Percentiles rank a stretch among this genome's conserved stretches.
phyloP scores from a whole-genome alignment of 2,329 filamentous ascomycete genomes.

The Cladosporium phlei region DNA sequence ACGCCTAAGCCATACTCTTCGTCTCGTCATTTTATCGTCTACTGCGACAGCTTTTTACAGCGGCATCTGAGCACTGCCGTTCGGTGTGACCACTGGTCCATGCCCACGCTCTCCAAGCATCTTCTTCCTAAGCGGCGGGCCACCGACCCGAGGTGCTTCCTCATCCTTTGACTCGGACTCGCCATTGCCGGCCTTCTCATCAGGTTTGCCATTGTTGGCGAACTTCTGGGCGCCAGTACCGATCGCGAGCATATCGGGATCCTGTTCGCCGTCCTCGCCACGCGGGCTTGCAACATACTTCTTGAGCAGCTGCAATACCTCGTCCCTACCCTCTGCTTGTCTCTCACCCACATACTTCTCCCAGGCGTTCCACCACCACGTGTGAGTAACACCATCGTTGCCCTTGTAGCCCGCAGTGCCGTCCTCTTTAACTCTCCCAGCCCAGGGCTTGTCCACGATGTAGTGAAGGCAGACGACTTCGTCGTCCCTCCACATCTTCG shows the following conservation, averaged over 20 bases:
- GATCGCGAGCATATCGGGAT: constrained; percentile 28
- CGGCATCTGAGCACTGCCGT: constrained; percentile 21
- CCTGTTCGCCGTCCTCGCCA: constrained; percentile 16
- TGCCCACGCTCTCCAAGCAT: constrained; percentile 18
- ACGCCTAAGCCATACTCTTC: neutral
- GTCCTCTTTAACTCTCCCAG: constrained; percentile 37
- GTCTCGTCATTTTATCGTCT: neutral
- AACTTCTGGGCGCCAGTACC: constrained; percentile 28
- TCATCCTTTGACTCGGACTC: neutral
- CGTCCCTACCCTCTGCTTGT: constrained; percentile 5
- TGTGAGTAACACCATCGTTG: constrained; percentile 48
- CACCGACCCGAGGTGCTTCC: neutral
- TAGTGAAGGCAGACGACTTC: constrained; percentile 49
- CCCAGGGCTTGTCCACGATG: constrained; percentile 55
- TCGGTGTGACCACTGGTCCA: constrained; percentile 16
- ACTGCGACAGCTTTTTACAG: constrained; percentile 21
- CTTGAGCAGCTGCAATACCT: constrained; percentile 8
- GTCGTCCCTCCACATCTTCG: constrained; percentile 47
- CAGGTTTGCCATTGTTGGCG: constrained; percentile 22
- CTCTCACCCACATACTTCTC: constrained; percentile 23
- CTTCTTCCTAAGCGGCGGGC: neutral
- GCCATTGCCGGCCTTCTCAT: neutral
- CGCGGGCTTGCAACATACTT: constrained; percentile 13
- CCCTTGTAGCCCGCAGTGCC: constrained; percentile 47
- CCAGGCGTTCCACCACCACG: constrained; percentile 52